A percentile compares a stretch with the other conserved stretches of the same genome.
phyloP scores from a whole-genome alignment of 441 rosid species.

The Bocquillonia castaneifolia region DNA sequence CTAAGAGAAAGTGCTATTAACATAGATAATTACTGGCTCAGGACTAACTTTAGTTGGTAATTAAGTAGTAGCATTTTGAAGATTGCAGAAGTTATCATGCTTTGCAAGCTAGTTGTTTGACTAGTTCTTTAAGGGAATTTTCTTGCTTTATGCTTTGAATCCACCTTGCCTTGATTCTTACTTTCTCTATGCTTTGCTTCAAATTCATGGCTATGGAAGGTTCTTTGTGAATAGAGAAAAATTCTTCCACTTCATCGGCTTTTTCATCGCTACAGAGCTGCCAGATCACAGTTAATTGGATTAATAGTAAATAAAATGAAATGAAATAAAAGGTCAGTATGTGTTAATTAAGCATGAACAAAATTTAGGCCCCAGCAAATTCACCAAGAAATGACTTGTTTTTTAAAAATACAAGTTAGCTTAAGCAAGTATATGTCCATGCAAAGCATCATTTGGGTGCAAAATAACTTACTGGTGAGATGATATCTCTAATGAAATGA shows the following conservation, averaged over 20 bases:
- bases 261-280: conserved; percentile 38
- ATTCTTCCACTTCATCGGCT: conserved; percentile 35
- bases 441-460: no score
- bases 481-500: conserved; percentile 22
- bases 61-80: no score
- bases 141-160: conserved; percentile 29
- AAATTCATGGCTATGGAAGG: conserved; percentile 31
- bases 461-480: conserved; percentile 31
- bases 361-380: background rate
- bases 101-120: conserved; percentile 26
- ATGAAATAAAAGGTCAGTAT: background rate
- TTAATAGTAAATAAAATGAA: background rate
- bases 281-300: background rate
- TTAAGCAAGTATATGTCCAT: no score
- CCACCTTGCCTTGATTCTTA: conserved; percentile 42
- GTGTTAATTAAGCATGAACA: background rate
- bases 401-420: no score
- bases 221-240: conserved; percentile 21
- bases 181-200: conserved; percentile 39
- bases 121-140: conserved; percentile 23
- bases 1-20: background rate
- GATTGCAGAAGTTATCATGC: background rate
- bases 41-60: background rate
- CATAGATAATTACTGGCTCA: background rate
- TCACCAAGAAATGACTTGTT: background rate